phyloP scores from a whole-genome alignment of 768 basidiomycete species.

The Pleurotus cornucopiae region DNA sequence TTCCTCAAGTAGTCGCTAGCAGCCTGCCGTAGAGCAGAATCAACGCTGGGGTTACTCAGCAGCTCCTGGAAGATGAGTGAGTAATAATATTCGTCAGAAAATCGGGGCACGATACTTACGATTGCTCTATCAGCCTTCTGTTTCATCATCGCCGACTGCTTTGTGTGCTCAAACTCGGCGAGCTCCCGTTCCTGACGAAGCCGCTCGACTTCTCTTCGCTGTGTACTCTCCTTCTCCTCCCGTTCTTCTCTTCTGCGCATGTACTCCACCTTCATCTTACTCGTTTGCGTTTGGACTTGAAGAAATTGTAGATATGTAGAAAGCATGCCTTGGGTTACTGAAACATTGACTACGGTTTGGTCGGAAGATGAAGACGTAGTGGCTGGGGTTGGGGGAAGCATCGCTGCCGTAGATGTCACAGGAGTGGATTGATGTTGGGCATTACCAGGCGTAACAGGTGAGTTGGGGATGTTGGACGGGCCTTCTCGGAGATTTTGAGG shows the following conservation, averaged over 20 bases:
- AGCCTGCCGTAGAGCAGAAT: slow-evolving; percentile 58
- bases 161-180: slow-evolving; percentile 49
- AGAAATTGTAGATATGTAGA: slow-evolving; percentile 55
- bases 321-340: slow-evolving; percentile 55
- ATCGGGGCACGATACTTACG: slow-evolving; percentile 25
- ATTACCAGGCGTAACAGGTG: slow-evolving; percentile 5
- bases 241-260: slow-evolving; percentile 63
- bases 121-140: slow-evolving; percentile 66
- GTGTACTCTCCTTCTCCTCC: slow-evolving; percentile 54
- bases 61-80: slow-evolving; percentile 37
- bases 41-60: slow-evolving; percentile 52
- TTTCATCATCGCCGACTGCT: slow-evolving; percentile 46
- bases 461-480: slow-evolving; percentile 13
- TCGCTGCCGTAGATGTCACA: slow-evolving; percentile 14
- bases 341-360: slow-evolving; percentile 32
- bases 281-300: slow-evolving; percentile 64
- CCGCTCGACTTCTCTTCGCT: slow-evolving; percentile 50
- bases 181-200: slow-evolving; percentile 52
- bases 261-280: slow-evolving; percentile 67
- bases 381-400: slow-evolving; percentile 15
- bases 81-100: not conserved
- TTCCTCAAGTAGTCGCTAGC: slow-evolving; percentile 72
- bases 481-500: slow-evolving; percentile 38
- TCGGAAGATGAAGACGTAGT: slow-evolving; percentile 11
- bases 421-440: slow-evolving; percentile 8